phyloP scores from a whole-genome alignment of 352 stramenopile species.

The Plasmopara viticola region DNA sequence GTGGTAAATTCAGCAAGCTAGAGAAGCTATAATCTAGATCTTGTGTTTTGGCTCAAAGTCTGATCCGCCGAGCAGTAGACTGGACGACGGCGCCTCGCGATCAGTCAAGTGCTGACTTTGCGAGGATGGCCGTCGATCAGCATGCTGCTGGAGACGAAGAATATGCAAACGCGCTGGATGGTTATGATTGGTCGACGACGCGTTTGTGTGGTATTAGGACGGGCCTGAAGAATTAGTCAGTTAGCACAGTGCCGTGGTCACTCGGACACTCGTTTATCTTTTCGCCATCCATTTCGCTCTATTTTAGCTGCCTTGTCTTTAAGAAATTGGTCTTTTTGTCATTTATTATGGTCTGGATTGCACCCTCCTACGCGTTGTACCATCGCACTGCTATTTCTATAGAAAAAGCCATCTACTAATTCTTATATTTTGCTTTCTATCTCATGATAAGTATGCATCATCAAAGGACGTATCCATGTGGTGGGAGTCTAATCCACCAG shows the following conservation, averaged over 20 bases:
- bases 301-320: constrained; percentile 6
- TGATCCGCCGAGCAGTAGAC: neutral
- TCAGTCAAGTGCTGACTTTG: constrained; percentile 20
- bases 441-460: too few species aligned
- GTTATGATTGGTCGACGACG: constrained; percentile 1
- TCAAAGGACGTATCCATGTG: too few species aligned
- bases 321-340: neutral
- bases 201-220: constrained; percentile 27
- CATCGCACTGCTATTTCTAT: too few species aligned
- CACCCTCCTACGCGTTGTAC: too few species aligned
- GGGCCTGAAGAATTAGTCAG: constrained; percentile 6
- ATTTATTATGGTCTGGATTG: neutral
- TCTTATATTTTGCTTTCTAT: too few species aligned
- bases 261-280: constrained; percentile 20
- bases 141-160: constrained; percentile 5
- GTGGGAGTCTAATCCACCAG: too few species aligned
- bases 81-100: constrained; percentile 4
- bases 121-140: neutral
- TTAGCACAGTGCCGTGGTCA: constrained; percentile 3
- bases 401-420: too few species aligned
- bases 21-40: constrained; percentile 60
- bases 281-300: constrained; percentile 23
- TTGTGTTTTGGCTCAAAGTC: neutral
- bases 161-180: constrained; percentile 10
- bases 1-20: constrained; percentile 80